Evolutionary conservation across 208 protist species (phyloP).

Genomic region (Endotrypanum monterogeii): DNA sequence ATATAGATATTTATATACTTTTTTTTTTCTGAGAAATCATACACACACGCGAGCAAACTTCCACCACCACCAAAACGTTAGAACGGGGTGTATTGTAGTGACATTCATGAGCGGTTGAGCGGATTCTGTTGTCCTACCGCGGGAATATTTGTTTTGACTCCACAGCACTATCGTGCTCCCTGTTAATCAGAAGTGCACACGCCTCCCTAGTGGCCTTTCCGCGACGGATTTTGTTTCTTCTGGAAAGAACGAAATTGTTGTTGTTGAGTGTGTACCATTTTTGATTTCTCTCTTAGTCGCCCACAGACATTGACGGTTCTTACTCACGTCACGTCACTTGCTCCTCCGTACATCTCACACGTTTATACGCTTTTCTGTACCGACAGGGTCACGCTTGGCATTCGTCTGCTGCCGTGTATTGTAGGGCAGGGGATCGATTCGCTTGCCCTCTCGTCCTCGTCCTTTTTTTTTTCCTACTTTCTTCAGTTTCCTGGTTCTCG

Average conservation of each 20-base stretch:
- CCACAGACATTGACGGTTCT: neutral
- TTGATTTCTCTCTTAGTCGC: neutral
- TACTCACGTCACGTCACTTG: neutral
- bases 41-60: neutral
- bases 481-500: too few relatives aligned
- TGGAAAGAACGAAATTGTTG: neutral
- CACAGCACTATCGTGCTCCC: neutral
- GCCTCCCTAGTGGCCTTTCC: neutral
- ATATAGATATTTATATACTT: too few relatives aligned
- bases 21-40: neutral
- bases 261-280: neutral
- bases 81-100: neutral
- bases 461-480: neutral
- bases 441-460: neutral
- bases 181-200: neutral
- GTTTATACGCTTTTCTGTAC: neutral
- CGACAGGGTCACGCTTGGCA: neutral
- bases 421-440: neutral
- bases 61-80: neutral
- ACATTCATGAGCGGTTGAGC: neutral
- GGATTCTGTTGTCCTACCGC: neutral
- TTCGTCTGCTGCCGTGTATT: neutral
- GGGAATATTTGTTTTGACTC: neutral
- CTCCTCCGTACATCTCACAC: neutral
- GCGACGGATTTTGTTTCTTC: neutral